phyloP scores from a whole-genome alignment of 805 yeast species.

The Candida insectorum region DNA sequence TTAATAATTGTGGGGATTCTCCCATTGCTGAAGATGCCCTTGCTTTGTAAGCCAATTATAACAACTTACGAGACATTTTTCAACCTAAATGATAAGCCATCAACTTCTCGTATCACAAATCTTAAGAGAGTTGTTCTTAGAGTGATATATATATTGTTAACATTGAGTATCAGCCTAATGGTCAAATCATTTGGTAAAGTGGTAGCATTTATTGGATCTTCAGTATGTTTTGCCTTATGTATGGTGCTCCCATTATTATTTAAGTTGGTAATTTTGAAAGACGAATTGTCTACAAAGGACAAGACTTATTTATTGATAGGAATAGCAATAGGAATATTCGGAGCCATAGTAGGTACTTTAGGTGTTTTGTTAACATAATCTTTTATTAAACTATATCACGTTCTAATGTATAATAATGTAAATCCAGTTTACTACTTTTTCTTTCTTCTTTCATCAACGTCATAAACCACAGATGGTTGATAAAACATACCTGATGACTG shows the following conservation, averaged over 20 bases:
- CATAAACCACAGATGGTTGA: constrained; percentile 22
- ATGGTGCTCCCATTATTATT: constrained; percentile 37
- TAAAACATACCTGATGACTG: constrained; percentile 59
- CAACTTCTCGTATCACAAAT: constrained; percentile 1
- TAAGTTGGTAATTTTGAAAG: constrained; percentile 22
- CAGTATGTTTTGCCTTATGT: constrained; percentile 41
- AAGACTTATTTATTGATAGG: constrained; percentile 3
- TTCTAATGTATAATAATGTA: not conserved
- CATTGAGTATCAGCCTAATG: constrained; percentile 23
- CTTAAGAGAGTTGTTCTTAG: constrained; percentile 13
- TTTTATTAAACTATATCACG: not conserved
- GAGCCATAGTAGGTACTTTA: constrained; percentile 4
- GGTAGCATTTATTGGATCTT: constrained; percentile 39
- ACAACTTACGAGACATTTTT: constrained; percentile 33
- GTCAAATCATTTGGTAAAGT: constrained; percentile 39
- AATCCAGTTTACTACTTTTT: constrained; percentile 3
- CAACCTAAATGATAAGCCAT: constrained; percentile 1
- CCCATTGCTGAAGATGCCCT: constrained; percentile 40
- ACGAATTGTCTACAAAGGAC: constrained; percentile 15
- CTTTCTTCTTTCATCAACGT: constrained; percentile 8
- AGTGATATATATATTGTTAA: constrained; percentile 19
- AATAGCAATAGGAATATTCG: constrained; percentile 1
- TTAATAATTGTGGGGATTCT: constrained; percentile 34
- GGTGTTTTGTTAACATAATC: constrained; percentile 5
- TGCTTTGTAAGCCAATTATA: constrained; percentile 36